Evolutionary conservation across 371 early-diverging fungal species (phyloP), one percentile per base, ranked within the genome.

Genomic region (Mucor piriformis): DNA sequence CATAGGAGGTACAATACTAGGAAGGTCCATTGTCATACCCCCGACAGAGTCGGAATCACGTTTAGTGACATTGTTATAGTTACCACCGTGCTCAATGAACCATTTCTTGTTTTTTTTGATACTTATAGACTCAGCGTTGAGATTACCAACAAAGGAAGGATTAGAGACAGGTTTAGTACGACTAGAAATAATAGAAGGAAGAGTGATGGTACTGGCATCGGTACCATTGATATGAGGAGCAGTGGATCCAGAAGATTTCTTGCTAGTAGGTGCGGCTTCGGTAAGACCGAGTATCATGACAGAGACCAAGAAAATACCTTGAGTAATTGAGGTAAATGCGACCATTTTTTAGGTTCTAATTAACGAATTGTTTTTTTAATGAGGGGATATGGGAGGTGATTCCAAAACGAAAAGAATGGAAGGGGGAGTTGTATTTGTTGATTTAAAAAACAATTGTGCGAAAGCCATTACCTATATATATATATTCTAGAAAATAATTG

Each of bases 21-120:
- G 63, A 10, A 63, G 24, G 16, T 50, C 63, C 50, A 63, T 44
- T 16, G 51, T 46, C 42, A 57, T 37, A 32, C 52, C 63, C 10
- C 49, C 54, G n/a, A 61, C 49, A 6, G 27, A 18, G 6, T 37
- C 29, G 15, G 32, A 32, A 49, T 27, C 49, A 32, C 47, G 47
- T n/a, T 16, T 40, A 21, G 46, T 25, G 18, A 43, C 12, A 21
- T 20, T 18, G 12, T 37, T 47, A 3, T 25, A 5, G 11, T 54
- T 53, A n/a, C 54, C 54, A 24, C 54, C 54, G 12, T 61, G 49
- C 4, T 15, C 20, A 4, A 5, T 11, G 10, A 21, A 48, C 61
- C 61, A 61, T 40, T 29, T 18, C 12, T 38, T 54, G 33, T 61
- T 61, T 20, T 49, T 49, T 5, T 24, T 6, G 10, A 54, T 49